These are phyloP conservation scores for Aureobasidium sp. DNA, from an alignment of 2,329 filamentous ascomycete genomes.

Conservation along the genomic window DNA sequence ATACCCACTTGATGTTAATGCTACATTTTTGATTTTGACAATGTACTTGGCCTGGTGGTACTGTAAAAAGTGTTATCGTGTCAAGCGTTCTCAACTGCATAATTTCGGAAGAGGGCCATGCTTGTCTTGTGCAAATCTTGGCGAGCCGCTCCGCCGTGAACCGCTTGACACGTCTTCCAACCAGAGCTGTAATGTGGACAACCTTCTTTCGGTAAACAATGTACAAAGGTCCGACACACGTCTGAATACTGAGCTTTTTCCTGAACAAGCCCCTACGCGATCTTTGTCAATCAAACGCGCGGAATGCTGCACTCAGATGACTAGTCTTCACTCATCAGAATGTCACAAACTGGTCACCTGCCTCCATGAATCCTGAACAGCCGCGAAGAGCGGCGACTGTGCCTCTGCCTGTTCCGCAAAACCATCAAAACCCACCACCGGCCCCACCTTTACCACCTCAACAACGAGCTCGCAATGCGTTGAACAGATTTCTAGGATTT, in stretches of 20 bases:
- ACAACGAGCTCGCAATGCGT: conserved; percentile 28
- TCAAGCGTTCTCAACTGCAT: not conserved
- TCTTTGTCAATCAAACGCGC: not conserved
- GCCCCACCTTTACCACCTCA: conserved; percentile 19
- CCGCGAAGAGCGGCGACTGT: conserved; percentile 16
- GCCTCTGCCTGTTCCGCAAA: conserved; percentile 14
- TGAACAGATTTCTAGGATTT: conserved; percentile 48
- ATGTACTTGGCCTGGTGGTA: not conserved
- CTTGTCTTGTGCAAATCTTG: not conserved
- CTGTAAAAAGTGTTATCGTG: no score
- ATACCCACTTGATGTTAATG: conserved; percentile 16
- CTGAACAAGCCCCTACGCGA: no score
- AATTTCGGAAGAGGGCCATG: not conserved
- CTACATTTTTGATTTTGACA: conserved; percentile 1
- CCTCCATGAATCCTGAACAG: conserved; percentile 10
- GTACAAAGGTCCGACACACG: not conserved
- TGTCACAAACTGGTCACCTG: not conserved
- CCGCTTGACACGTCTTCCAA: no score
- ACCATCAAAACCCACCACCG: conserved; percentile 16
- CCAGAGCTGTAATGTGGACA: no score
- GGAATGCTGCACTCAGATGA: not conserved
- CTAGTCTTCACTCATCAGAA: not conserved
- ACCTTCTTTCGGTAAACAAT: not conserved
- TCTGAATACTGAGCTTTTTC: not conserved
- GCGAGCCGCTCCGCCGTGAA: not conserved